Conservation (phyloP, 2,329 filamentous ascomycete genomes). For the Escovopsis sp. region DNA sequence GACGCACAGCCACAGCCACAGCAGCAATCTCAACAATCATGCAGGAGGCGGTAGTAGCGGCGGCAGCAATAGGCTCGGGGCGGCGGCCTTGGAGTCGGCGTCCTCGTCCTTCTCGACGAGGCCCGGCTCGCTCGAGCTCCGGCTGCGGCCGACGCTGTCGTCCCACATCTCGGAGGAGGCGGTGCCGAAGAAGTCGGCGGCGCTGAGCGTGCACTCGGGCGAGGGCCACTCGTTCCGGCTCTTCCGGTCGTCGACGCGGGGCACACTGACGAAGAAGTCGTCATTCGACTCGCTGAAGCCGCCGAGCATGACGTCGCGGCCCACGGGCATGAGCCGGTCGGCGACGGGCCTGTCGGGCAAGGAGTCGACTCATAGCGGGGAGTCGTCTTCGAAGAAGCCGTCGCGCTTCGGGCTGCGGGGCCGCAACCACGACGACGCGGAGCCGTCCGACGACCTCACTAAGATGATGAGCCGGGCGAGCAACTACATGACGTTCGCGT, state of each 20-base stretch:
- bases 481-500: slow-evolving; percentile 93
- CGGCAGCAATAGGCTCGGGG: slow-evolving; percentile 22
- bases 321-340: slow-evolving; percentile 27
- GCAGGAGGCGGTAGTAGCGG: slow-evolving; percentile 31
- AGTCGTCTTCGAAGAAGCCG: slow-evolving; percentile 31
- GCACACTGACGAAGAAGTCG: slow-evolving; percentile 33
- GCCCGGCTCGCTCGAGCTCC: slow-evolving; percentile 62
- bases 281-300: slow-evolving; percentile 41
- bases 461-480: slow-evolving; percentile 94
- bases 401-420: slow-evolving; percentile 42
- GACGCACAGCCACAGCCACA: too few relatives aligned
- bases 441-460: slow-evolving; percentile 72
- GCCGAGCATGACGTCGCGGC: slow-evolving; percentile 20
- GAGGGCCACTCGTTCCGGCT: slow-evolving; percentile 37
- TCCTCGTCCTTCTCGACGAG: slow-evolving; percentile 42
- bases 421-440: slow-evolving; percentile 38
- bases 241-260: slow-evolving; percentile 30
- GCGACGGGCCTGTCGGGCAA: slow-evolving; percentile 28
- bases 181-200: slow-evolving; percentile 24
- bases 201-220: slow-evolving; percentile 31
- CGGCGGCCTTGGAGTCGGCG: slow-evolving; percentile 24
- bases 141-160: slow-evolving; percentile 68
- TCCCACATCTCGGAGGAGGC: slow-evolving; percentile 28
- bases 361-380: slow-evolving; percentile 17
- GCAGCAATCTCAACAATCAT: too few relatives aligned